A percentile compares a stretch with the other conserved stretches of the same genome.
Evolutionary conservation across 306 rosid species (phyloP).

Genomic region (Castanea crenata): DNA sequence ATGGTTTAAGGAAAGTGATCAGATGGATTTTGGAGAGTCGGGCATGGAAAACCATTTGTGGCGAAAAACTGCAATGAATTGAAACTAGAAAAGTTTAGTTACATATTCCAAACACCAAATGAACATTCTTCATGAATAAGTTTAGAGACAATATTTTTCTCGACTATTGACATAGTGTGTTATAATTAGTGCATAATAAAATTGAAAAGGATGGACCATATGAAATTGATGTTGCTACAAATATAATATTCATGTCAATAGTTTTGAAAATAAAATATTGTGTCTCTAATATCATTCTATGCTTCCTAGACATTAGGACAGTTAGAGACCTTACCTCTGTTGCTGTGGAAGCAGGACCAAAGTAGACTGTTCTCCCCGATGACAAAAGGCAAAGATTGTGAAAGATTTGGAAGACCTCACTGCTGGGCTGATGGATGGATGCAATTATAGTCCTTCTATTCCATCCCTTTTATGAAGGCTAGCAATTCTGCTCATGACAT

Average conservation of each 20-base stretch:
- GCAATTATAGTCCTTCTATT: background rate
- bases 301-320: too few species aligned
- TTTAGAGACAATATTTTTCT: too few species aligned
- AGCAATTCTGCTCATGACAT: slow-evolving; percentile 1
- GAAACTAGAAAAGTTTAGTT: background rate
- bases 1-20: slow-evolving; percentile 66
- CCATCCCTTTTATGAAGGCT: background rate
- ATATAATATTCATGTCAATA: too few species aligned
- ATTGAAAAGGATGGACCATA: too few species aligned
- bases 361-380: background rate
- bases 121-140: too few species aligned
- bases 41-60: slow-evolving; percentile 42
- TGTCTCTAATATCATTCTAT: too few species aligned
- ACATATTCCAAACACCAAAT: background rate
- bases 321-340: background rate
- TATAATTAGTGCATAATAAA: too few species aligned
- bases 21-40: slow-evolving; percentile 59
- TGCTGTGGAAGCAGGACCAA: background rate
- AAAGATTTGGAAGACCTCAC: background rate
- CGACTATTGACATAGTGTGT: too few species aligned
- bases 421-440: slow-evolving; percentile 8
- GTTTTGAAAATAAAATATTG: too few species aligned
- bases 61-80: slow-evolving; percentile 19
- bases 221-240: too few species aligned
- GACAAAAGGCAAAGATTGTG: background rate